Base-by-base conservation (phyloP, 2,329 filamentous ascomycete species). In the Colletotrichum salicis region DNA sequence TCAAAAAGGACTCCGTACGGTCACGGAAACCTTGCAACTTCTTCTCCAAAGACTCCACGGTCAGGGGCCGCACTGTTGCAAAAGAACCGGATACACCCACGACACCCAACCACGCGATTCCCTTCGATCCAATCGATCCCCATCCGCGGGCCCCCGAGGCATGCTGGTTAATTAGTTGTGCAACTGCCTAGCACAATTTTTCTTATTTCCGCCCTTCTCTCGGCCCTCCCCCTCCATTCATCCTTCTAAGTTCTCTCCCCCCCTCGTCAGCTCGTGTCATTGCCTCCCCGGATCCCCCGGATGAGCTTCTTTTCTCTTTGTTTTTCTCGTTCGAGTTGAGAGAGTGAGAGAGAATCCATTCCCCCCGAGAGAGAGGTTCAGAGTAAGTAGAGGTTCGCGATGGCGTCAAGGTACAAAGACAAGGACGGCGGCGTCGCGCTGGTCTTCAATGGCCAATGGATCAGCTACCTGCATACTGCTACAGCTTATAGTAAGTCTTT, bases 391-490 rank as follows among this genome's bases (percentile, higher is more conserved):
- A 48, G 41, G 41, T 59, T 65, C 67, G 65, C 67, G 59, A 87
- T 87, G 85, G 81, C 83, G 73, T 77, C 80, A 69, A 87, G 84
- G 76, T 91, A 89, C 82, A 92, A 92, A 82, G 90, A 92, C 83
- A 90, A 91, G 82, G 87, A 90, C 76, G 84, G 84, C 75, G 88
- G 89, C 77, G 86, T 89, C 70, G 83, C 91, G 75, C 80, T 90
- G 73, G 82, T 87, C 75, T 89, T 99, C 80, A 95, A 92, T 80
- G 96, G 94, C 76, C 93, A 92, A 87, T 98, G 94, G 94, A 87
- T 99, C 75, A 94, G 95, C 71, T 97, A 93, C 89, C 83, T 90
- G 75, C 96, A 99, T 84, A 99, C 96, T 10, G 82, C 87, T 59
- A 85, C 94, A 76, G 96, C 95, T 71, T 98, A 97, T 82, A 84